Evolutionary conservation across 106 monocot species (phyloP), one percentile per base, ranked within the genome.

Genomic region (Dendrobium nobile): DNA sequence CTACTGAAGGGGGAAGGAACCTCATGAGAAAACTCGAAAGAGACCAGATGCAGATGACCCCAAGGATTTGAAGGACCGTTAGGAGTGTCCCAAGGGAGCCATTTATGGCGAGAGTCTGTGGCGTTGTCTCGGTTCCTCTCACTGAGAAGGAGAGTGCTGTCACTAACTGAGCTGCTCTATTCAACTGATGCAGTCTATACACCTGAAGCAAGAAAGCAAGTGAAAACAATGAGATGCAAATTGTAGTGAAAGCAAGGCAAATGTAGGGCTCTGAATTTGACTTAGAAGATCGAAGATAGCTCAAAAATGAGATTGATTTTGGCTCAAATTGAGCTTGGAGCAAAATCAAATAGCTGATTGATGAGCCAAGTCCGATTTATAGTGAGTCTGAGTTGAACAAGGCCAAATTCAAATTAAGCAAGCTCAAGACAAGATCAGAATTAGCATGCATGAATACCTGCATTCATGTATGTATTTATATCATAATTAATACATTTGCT

Each of bases 21-120:
- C 93, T 88, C 96, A 96, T 93, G 64, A 96, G 81, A 73, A 92
- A 93, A 82, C 96, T 94, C 3, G 96, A 85, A 20, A 94, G 93
- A 33, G 93, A 93, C 96, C 96, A 96, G 77, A 96, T 79, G 79
- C 92, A 96, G 82, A 96, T 96, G 68, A 96, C 86, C 16, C 96
- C 96, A 17, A 96, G 96, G 72, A 93, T 83, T 87, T 96, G 96
- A 19, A 96, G 92, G 10, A 96, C 93, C 37, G 82, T 86, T 67
- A 96, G 73, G 33, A 96, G 81, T 65, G 85, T 86, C 11, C 93
- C 96, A 79, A 96, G 84, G 7, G 93, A 93, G 79, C 84, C 92
- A 80, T 86, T 87, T 83, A 96, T 90, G 41, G 96, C 93, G 73
- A 92, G 61, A 28, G 93, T 96, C 76, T 96, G 93, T 3, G 91